phyloP scores from a whole-genome alignment of 768 basidiomycete genomes.

The Omphalotus guepiniiformis region DNA sequence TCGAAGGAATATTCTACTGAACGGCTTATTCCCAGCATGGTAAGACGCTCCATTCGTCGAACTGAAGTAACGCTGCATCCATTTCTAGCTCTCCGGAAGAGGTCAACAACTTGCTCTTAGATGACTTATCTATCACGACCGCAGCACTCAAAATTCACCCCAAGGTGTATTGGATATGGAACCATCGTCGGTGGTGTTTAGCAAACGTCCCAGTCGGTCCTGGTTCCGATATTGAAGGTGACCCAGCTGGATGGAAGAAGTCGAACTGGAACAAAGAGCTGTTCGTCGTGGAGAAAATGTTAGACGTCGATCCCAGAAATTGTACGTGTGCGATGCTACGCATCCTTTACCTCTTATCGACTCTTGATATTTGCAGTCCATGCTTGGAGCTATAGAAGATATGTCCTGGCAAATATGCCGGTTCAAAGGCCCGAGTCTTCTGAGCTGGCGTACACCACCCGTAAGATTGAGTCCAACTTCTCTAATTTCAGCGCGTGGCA shows the following conservation, averaged over 20 bases:
- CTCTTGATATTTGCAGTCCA: constrained; percentile 54
- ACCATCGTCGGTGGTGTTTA: constrained; percentile 93
- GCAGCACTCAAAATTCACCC: constrained; percentile 78
- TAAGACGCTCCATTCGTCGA: constrained; percentile 24
- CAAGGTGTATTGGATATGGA: constrained; percentile 99
- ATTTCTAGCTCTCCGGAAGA: constrained; percentile 50
- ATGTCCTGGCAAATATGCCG: constrained; percentile 72
- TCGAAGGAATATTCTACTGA: constrained; percentile 71
- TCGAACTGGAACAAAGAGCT: constrained; percentile 84
- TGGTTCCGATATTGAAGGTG: constrained; percentile 35
- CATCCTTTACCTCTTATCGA: background rate
- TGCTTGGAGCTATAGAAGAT: constrained; percentile 93
- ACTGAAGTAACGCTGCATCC: background rate
- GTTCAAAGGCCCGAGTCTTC: constrained; percentile 46
- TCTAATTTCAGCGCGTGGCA: constrained; percentile 99
- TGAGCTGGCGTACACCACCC: constrained; percentile 84
- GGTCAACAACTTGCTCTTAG: constrained; percentile 57
- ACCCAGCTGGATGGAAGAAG: constrained; percentile 66
- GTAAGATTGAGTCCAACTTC: constrained; percentile 91
- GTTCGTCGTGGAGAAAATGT: constrained; percentile 86
- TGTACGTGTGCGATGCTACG: constrained; percentile 50
- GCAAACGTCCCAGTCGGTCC: constrained; percentile 80
- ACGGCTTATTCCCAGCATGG: constrained; percentile 68
- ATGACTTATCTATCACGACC: constrained; percentile 81
- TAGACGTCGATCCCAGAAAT: constrained; percentile 87